phyloP scores from a whole-genome alignment of 257 asterid genomes.

The Mitragyna speciosa region DNA sequence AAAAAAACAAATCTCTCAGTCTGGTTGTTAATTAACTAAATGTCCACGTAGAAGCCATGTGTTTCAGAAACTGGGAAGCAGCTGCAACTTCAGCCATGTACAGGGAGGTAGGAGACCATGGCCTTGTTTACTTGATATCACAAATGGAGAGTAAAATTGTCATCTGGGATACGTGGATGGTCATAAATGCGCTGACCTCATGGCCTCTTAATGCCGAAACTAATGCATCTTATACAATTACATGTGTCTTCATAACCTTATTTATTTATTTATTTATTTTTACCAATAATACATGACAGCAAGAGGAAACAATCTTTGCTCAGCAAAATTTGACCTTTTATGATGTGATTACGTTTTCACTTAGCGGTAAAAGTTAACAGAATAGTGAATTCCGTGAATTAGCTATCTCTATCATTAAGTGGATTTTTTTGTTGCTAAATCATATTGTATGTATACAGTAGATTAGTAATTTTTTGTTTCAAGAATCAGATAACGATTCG shows the following conservation, averaged over 20 bases:
- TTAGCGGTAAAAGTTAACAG: not conserved
- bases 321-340: not conserved
- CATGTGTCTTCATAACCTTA: not conserved
- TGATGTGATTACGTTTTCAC: not conserved
- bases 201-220: conserved; percentile 16
- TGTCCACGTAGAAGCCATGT: conserved; percentile 25
- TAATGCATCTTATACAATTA: not conserved
- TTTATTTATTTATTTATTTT: not conserved
- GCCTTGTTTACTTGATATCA: conserved; percentile 9
- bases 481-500: too few species aligned
- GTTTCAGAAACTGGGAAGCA: not conserved
- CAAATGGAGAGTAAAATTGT: conserved; percentile 3
- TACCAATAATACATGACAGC: not conserved
- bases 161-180: conserved; percentile 30
- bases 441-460: too few species aligned
- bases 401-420: not conserved
- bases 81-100: conserved; percentile 3
- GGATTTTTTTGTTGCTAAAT: not conserved
- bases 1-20: not conserved
- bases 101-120: conserved; percentile 15
- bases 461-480: too few species aligned
- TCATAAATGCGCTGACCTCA: conserved; percentile 25
- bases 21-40: conserved; percentile 15
- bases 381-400: not conserved
- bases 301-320: not conserved